These are phyloP conservation scores for Neostapfia colusana DNA, from an alignment of 176 grass and related monocot genomes.

Conservation along the genomic window DNA sequence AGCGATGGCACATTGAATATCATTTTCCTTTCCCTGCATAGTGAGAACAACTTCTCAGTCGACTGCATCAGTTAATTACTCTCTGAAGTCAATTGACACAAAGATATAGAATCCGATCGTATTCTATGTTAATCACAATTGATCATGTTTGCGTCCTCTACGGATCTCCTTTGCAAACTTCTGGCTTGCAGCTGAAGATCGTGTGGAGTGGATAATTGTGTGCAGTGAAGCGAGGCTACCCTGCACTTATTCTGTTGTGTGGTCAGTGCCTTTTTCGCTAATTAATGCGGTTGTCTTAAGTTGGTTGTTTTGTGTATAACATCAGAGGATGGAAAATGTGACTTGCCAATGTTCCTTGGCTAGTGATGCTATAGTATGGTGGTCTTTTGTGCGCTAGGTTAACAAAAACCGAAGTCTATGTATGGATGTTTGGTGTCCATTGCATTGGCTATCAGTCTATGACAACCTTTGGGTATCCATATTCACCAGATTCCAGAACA, in stretches of 20 bases:
- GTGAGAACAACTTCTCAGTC: not conserved
- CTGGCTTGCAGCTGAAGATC: not conserved
- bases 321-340: conserved; percentile 2
- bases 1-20: conserved; percentile 11
- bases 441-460: not conserved
- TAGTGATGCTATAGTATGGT: not conserved
- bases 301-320: conserved; percentile 30
- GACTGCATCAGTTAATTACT: not conserved
- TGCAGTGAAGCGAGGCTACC: not conserved
- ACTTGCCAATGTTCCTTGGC: not conserved
- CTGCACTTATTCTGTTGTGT: not conserved
- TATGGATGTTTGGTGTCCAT: not conserved
- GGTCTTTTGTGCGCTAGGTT: not conserved
- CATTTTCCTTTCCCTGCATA: conserved; percentile 3
- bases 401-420: not conserved
- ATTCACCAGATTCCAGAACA: too few species aligned
- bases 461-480: too few species aligned
- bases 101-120: not conserved
- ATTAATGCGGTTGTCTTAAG: conserved; percentile 32
- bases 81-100: not conserved
- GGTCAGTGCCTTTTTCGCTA: conserved; percentile 27
- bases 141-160: not conserved
- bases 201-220: conserved; percentile 10
- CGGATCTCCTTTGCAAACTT: not conserved
- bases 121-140: conserved; percentile 3